Evolutionary conservation across 441 rosid genomes (phyloP), one percentile per base, ranked within the genome.

Genomic region (Kokia cookei): DNA sequence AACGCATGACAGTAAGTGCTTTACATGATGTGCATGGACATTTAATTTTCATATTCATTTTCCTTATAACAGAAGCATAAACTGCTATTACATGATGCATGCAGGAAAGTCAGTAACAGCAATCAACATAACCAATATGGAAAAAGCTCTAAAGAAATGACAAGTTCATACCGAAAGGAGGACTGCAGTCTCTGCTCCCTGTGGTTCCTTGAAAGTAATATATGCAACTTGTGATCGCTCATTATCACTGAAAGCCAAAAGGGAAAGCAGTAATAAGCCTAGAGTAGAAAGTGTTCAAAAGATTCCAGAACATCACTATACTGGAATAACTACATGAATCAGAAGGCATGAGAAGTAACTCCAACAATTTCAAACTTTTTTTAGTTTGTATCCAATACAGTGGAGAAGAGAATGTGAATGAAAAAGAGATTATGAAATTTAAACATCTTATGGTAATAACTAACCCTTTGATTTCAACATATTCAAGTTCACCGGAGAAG

Each of bases 111-210:
- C 7, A 32, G 37, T 32, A 1, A 32, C 4, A 32, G 37, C 37
- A 5, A 69, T 51, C 17, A 47, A 19, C 17, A 42, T 17, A 8
- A 37, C 10, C 4, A 0, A 45, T 19, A 65, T 0, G 15, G 22
- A 42, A 42, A 43, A 42, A 32, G 13, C 70, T 43, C 37, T 43
- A 24, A 40, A 72, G 43, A 63, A 79, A 35, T 2, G 48, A 70
- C 37, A 76, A 55, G n/a, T 50, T 26, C 59, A 11, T 86, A 92
- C 96, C 69, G 97, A 82, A 71, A 94, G 97, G 78, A 91, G 97
- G 72, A 91, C 80, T 75, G 99, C 96, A 55, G 99, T 94, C 73
- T 92, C 97, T 57, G 97, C 96, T 76, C 97, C 97, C 78, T 91
- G 97, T n/a, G 87, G 43, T 79, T 94, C 97, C 75, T 91, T 92